phyloP scores from a whole-genome alignment of 2,329 filamentous ascomycete genomes.

The Elsinoe arachidis region DNA sequence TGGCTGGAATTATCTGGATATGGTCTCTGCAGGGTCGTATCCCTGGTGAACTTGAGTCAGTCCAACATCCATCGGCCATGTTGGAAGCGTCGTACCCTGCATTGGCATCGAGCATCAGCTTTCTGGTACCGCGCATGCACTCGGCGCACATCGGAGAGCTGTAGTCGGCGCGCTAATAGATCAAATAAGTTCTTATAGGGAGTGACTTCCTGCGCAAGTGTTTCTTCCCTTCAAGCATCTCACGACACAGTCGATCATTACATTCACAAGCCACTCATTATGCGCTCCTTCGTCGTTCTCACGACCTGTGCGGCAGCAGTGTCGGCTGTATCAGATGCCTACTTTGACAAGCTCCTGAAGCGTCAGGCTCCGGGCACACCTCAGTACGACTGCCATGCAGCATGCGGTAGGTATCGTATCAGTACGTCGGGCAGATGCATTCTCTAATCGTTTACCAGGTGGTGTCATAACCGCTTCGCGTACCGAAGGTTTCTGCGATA shows the following conservation, averaged over 20 bases:
- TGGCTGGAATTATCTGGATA: neutral
- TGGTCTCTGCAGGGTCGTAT: neutral
- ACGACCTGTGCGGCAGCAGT: neutral
- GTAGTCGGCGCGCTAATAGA: neutral
- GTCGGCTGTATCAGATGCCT: neutral
- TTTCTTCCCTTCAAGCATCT: neutral
- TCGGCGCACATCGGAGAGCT: neutral
- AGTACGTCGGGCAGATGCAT: neutral
- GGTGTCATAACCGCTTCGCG: slow-evolving; percentile 23
- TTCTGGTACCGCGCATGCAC: neutral
- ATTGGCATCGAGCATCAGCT: neutral
- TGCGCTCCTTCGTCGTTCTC: neutral
- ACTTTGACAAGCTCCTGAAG: neutral
- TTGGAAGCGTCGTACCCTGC: neutral
- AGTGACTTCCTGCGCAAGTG: neutral
- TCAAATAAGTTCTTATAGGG: neutral
- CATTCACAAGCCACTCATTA: neutral
- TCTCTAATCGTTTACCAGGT: slow-evolving; percentile 16
- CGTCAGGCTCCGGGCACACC: slow-evolving; percentile 20
- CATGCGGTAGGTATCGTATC: slow-evolving; percentile 25
- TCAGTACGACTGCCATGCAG: slow-evolving; percentile 29
- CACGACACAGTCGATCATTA: neutral
- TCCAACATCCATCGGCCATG: too few relatives aligned
- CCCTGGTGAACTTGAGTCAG: neutral
- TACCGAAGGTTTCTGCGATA: slow-evolving; percentile 14